Evolutionary conservation across 2,329 filamentous ascomycete species (phyloP).

Genomic region (Clonostachys solani): DNA sequence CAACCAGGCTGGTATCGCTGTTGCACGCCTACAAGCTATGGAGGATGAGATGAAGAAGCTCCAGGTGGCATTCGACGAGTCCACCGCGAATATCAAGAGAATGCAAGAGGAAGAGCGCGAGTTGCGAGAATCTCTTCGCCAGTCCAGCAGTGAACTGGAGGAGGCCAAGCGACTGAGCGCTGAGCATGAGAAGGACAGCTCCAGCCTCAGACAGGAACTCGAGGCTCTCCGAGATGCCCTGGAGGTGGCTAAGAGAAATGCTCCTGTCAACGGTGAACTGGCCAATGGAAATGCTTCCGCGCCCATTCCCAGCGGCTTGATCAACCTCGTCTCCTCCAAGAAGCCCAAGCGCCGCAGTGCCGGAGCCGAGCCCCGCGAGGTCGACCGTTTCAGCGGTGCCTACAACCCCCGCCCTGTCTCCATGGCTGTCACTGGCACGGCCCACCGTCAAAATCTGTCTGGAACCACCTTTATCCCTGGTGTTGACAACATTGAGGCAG

Average conservation of each 20-base stretch:
- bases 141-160: slow-evolving; percentile 78
- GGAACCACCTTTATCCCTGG: slow-evolving; percentile 76
- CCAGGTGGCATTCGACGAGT: slow-evolving; percentile 85
- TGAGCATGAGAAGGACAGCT: slow-evolving; percentile 80
- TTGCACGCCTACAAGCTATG: slow-evolving; percentile 84
- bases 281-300: slow-evolving; percentile 36
- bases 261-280: slow-evolving; percentile 64
- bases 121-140: slow-evolving; percentile 76
- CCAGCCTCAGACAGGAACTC: slow-evolving; percentile 80
- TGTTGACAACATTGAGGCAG: slow-evolving; percentile 87
- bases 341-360: slow-evolving; percentile 94
- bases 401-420: slow-evolving; percentile 96
- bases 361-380: slow-evolving; percentile 76
- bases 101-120: slow-evolving; percentile 92
- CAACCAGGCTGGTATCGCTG: slow-evolving; percentile 94
- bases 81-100: slow-evolving; percentile 82
- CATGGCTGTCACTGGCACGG: slow-evolving; percentile 75
- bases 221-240: slow-evolving; percentile 89
- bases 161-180: slow-evolving; percentile 69
- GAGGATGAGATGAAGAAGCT: slow-evolving; percentile 95
- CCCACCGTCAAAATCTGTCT: slow-evolving; percentile 66
- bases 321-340: slow-evolving; percentile 96
- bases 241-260: slow-evolving; percentile 76
- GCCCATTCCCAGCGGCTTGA: slow-evolving; percentile 68
- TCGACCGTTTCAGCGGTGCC: slow-evolving; percentile 85